Evolutionary conservation across 1,139 yeast genomes (phyloP).

Genomic region (Taiozyma sp.): DNA sequence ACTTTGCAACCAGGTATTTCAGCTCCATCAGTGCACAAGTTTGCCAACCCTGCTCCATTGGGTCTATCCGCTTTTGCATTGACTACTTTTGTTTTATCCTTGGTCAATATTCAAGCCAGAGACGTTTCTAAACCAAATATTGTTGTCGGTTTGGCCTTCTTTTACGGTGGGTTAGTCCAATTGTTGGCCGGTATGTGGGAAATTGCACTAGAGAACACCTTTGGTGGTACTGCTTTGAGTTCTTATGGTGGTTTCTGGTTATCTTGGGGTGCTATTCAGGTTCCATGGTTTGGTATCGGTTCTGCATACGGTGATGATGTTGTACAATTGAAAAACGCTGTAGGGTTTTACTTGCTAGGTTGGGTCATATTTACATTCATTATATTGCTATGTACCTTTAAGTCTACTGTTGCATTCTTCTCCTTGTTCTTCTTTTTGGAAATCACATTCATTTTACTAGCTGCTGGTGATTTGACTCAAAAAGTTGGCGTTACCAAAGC

Average conservation of each 20-base stretch:
- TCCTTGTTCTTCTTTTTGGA: slow-evolving; percentile 54
- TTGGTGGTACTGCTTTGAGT: slow-evolving; percentile 68
- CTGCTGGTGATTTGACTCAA: slow-evolving; percentile 52
- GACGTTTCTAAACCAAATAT: slow-evolving; percentile 45
- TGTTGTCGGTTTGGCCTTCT: slow-evolving; percentile 71
- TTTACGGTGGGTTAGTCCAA: slow-evolving; percentile 85
- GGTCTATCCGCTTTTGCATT: slow-evolving; percentile 66
- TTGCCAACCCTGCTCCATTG: slow-evolving; percentile 67
- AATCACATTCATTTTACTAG: slow-evolving; percentile 59
- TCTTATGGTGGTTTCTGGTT: slow-evolving; percentile 78
- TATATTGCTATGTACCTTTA: slow-evolving; percentile 54
- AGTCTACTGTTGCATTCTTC: slow-evolving; percentile 67
- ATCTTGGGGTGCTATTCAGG: slow-evolving; percentile 55
- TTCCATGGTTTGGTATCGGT: slow-evolving; percentile 57
- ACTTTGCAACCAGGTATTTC: slow-evolving; percentile 53
- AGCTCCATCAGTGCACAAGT: slow-evolving; percentile 35
- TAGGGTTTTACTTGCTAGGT: slow-evolving; percentile 59
- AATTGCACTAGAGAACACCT: slow-evolving; percentile 61
- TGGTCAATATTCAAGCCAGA: slow-evolving; percentile 47
- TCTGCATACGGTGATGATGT: slow-evolving; percentile 42
- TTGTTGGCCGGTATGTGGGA: slow-evolving; percentile 61
- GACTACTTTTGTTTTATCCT: slow-evolving; percentile 60
- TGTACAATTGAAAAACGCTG: slow-evolving; percentile 37
- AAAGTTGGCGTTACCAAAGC: slow-evolving; percentile 42
- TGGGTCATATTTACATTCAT: slow-evolving; percentile 69